A percentile compares a stretch with the other conserved stretches of the same genome.
Conservation (phyloP, 2,329 filamentous ascomycete genomes). For the Exophiala bonariae region DNA sequence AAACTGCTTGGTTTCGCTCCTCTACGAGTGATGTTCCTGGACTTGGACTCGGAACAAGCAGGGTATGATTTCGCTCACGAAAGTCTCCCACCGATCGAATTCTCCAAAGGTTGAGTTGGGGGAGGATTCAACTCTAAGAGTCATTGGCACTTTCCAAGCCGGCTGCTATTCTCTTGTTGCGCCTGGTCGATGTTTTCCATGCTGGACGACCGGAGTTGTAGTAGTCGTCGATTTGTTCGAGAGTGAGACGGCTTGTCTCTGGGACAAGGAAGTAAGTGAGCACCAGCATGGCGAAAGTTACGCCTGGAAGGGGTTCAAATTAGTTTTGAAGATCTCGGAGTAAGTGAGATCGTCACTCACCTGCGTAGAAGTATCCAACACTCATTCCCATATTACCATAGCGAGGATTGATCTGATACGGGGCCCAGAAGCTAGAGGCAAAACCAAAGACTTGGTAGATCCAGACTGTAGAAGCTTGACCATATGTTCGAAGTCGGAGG, state of each 20-base stretch:
- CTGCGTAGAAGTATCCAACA: slow-evolving; percentile 34
- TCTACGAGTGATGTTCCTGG: too few species aligned
- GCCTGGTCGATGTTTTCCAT: slow-evolving; percentile 29
- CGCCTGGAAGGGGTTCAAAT: neutral
- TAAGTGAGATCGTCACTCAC: neutral
- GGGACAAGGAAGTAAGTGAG: slow-evolving; percentile 24
- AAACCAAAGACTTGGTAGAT: slow-evolving; percentile 30
- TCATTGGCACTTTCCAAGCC: too few species aligned
- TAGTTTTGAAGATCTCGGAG: neutral
- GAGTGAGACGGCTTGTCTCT: slow-evolving; percentile 29
- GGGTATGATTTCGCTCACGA: too few species aligned
- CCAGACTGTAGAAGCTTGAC: slow-evolving; percentile 29
- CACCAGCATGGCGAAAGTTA: slow-evolving; percentile 12
- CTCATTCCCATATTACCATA: slow-evolving; percentile 32
- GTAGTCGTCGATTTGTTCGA: slow-evolving; percentile 33
- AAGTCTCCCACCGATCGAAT: too few species aligned
- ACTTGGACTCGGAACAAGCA: too few species aligned
- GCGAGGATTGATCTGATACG: slow-evolving; percentile 29
- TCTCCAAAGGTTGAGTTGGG: too few species aligned
- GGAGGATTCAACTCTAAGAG: too few species aligned
- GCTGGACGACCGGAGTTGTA: slow-evolving; percentile 26
- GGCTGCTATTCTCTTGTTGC: slow-evolving; percentile 22
- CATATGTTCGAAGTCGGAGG: slow-evolving; percentile 30
- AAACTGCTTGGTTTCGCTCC: too few species aligned
- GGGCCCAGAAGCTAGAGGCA: slow-evolving; percentile 28